These are phyloP conservation scores for Mallotus nudiflorus DNA, from an alignment of 345 rosid genomes.

Conservation along the genomic window DNA sequence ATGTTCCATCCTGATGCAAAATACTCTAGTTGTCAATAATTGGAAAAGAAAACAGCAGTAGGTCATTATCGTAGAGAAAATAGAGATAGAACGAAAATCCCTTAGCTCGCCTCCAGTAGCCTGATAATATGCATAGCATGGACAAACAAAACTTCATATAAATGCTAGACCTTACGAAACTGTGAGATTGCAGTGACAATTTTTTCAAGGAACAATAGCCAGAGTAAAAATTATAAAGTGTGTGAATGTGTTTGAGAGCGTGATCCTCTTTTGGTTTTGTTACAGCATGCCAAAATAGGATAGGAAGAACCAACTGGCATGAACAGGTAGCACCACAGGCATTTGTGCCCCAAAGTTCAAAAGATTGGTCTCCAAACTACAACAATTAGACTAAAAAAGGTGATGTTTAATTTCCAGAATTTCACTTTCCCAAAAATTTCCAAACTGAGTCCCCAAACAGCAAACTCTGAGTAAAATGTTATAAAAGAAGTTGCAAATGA, in stretches of 20 bases:
- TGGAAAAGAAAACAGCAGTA: background rate
- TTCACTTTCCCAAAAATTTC: background rate
- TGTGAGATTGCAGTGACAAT: background rate
- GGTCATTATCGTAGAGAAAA: background rate
- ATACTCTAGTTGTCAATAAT: slow-evolving; percentile 4
- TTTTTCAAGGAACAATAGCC: background rate
- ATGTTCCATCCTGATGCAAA: slow-evolving; percentile 73
- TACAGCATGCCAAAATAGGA: background rate
- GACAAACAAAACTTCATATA: slow-evolving; percentile 1
- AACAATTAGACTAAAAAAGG: background rate
- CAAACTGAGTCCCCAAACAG: background rate
- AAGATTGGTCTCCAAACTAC: background rate
- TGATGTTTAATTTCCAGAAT: background rate
- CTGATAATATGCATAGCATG: slow-evolving; percentile 7
- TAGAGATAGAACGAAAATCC: background rate
- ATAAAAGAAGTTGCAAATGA: background rate
- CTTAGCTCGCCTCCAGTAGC: background rate
- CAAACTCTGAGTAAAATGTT: background rate
- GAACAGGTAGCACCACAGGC: background rate
- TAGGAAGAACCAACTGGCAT: background rate
- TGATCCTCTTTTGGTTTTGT: background rate
- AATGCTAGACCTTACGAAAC: background rate
- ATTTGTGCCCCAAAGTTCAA: background rate
- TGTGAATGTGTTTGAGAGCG: background rate
- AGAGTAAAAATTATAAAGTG: background rate